Conservation (phyloP, 2,329 filamentous ascomycete genomes). For the Alternaria hordeiaustralica region DNA sequence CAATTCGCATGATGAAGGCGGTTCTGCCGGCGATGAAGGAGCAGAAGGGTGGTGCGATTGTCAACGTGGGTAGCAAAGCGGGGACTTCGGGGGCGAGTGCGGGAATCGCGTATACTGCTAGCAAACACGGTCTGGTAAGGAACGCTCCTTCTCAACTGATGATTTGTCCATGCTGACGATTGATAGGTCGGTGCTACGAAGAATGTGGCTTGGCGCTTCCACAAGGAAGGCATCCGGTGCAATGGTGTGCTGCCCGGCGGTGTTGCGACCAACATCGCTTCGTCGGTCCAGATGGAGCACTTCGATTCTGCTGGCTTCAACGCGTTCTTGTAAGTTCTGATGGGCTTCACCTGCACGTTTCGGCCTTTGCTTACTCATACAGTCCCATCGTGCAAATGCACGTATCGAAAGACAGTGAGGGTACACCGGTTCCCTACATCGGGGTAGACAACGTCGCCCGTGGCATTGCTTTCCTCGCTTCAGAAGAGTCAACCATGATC, state of each 20-base stretch:
- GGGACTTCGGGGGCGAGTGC: constrained; percentile 48
- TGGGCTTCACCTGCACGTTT: neutral
- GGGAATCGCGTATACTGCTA: constrained; percentile 56
- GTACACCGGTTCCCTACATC: constrained; percentile 27
- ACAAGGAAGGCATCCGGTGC: constrained; percentile 54
- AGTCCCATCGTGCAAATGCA: constrained; percentile 33
- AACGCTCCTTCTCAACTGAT: neutral
- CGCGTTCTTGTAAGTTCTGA: constrained; percentile 26
- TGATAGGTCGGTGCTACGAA: constrained; percentile 54
- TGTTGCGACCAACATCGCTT: constrained; percentile 31
- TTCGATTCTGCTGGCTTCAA: constrained; percentile 29
- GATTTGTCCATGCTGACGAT: neutral
- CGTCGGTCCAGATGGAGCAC: constrained; percentile 31
- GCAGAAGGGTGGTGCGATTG: constrained; percentile 49
- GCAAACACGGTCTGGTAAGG: constrained; percentile 53
- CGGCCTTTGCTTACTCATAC: constrained; percentile 4
- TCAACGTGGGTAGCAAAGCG: constrained; percentile 49
- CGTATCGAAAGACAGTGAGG: constrained; percentile 30
- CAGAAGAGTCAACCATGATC: constrained; percentile 34
- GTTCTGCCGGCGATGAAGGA: constrained; percentile 53
- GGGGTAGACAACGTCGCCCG: constrained; percentile 30
- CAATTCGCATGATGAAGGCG: constrained; percentile 54
- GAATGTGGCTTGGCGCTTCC: constrained; percentile 57
- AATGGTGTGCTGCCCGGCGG: constrained; percentile 55
- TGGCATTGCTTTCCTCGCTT: constrained; percentile 29